These are phyloP conservation scores for Parastagonospora avenae DNA, from an alignment of 2,329 filamentous ascomycete genomes.

Conservation along the genomic window DNA sequence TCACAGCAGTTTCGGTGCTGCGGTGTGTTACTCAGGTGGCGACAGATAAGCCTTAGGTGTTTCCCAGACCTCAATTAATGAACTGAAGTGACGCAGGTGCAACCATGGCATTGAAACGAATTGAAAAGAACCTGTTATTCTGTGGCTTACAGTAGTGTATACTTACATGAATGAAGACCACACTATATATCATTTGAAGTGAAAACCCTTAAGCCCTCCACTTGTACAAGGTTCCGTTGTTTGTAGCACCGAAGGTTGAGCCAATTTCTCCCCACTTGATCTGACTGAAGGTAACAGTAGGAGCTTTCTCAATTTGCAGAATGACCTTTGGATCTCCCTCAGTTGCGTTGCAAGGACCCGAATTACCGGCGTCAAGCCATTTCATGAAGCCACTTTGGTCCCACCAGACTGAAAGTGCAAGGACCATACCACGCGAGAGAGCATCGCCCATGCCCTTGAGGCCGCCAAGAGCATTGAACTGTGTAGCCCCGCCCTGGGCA, in stretches of 20 bases:
- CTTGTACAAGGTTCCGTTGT: no score
- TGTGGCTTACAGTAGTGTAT: no score
- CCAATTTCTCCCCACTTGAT: conserved; percentile 67
- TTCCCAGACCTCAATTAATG: no score
- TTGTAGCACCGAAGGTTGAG: conserved; percentile 51
- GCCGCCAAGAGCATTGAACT: conserved; percentile 47
- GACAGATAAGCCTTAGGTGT: no score
- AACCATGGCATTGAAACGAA: no score
- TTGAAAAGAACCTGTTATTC: no score
- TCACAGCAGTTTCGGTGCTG: no score
- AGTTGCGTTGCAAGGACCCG: conserved; percentile 61
- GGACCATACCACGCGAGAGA: conserved; percentile 58
- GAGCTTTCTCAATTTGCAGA: conserved; percentile 52
- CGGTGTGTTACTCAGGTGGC: no score
- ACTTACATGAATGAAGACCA: no score
- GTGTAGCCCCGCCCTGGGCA: conserved; percentile 30
- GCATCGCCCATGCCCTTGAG: conserved; percentile 55
- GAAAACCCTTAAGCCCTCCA: no score
- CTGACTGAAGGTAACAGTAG: conserved; percentile 61
- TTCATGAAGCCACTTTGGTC: conserved; percentile 60
- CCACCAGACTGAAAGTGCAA: conserved; percentile 63
- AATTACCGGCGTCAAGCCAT: conserved; percentile 60
- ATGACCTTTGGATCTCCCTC: conserved; percentile 60
- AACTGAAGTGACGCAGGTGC: no score
- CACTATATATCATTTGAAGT: no score